Base-by-base conservation (phyloP, 768 basidiomycete species). In the Crassisporium funariophilum region DNA sequence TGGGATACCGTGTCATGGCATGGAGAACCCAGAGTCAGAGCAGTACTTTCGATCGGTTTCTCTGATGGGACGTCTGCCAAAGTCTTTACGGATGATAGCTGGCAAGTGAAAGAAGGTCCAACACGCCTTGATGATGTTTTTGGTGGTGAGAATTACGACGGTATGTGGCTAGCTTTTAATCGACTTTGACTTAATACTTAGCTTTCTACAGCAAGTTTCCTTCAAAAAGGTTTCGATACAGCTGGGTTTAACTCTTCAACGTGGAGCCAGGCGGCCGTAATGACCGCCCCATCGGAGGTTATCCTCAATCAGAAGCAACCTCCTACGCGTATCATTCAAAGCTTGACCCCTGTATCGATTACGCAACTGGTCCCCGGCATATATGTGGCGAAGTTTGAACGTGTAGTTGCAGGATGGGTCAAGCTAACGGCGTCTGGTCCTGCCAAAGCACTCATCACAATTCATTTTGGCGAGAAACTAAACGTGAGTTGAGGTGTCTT, bases 1-100 rank as follows among this genome's bases (percentile, higher is more conserved):
- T 66, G 64, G 62, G 49, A 53, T 33, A 44, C 41, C n/a, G 64
- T 57, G n/a, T 49, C 64, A 12, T 66, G 64, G 62, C 64, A 64
- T 23, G 62, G 50, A 2, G 62, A 66, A 47, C 62, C 64, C 10
- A 44, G 52, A 5, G 48, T 66, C 4, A 50, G 59, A 31, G 38
- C 53, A 8, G 57, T 63, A 3, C 47, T 66, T 7, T 60, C 58
- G 9, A 42, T 66, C n/a, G 58, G 48, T 5, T 66, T 47, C 25
- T 50, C 50, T n/a, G 64, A 66, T 50, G 64, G 64, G 19, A 58
- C 51, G 2, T 46, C 20, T 12, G 19, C 49, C 5, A 35, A 41
- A n/a, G 46, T 66, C 4, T 53, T 59, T 2, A 52, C 56, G 6
- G 59, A 58, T 31, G 47, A 25, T 19, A 41, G 41, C 8, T 65